These are phyloP conservation scores for Melanopsichium pennsylvanicum DNA, from an alignment of 1,284 basidiomycete species.

Conservation along the genomic window DNA sequence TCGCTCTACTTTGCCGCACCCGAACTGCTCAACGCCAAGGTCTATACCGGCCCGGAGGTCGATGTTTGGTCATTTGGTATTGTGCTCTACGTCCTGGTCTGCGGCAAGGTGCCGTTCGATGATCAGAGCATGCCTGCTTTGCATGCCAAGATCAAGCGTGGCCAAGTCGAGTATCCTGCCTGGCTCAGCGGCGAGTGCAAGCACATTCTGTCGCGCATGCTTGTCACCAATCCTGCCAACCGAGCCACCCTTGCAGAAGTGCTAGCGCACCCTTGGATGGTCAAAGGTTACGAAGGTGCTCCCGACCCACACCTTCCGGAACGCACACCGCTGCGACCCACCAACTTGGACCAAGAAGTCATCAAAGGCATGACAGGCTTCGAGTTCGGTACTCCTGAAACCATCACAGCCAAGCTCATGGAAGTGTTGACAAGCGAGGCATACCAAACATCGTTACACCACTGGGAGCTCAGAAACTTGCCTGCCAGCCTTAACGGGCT, in stretches of 20 bases:
- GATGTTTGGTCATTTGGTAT: constrained; percentile 99
- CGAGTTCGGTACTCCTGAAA: constrained; percentile 88
- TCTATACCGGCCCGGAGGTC: constrained; percentile 96
- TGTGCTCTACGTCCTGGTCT: constrained; percentile 94
- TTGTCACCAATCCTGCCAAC: constrained; percentile 88
- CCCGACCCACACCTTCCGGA: constrained; percentile 85
- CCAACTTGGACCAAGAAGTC: constrained; percentile 85
- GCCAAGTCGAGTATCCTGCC: constrained; percentile 93
- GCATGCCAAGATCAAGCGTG: constrained; percentile 98
- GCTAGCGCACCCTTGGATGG: constrained; percentile 93
- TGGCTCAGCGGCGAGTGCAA: constrained; percentile 98
- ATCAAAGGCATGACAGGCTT: constrained; percentile 94
- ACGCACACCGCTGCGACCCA: constrained; percentile 84
- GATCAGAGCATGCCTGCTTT: constrained; percentile 99
- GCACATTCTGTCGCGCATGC: constrained; percentile 89
- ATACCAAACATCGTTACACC: constrained; percentile 77
- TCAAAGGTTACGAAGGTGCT: constrained; percentile 81
- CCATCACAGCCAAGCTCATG: constrained; percentile 79
- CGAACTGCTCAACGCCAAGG: constrained; percentile 92
- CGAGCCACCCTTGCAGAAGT: constrained; percentile 87
- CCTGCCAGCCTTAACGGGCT: constrained; percentile 33
- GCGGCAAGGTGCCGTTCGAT: constrained; percentile 98
- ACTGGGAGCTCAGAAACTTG: constrained; percentile 74
- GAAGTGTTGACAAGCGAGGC: constrained; percentile 80
- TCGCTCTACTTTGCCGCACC: constrained; percentile 98